Conservation (phyloP, 192 early-diverging fungal species). For the Coemansia sp. region DNA sequence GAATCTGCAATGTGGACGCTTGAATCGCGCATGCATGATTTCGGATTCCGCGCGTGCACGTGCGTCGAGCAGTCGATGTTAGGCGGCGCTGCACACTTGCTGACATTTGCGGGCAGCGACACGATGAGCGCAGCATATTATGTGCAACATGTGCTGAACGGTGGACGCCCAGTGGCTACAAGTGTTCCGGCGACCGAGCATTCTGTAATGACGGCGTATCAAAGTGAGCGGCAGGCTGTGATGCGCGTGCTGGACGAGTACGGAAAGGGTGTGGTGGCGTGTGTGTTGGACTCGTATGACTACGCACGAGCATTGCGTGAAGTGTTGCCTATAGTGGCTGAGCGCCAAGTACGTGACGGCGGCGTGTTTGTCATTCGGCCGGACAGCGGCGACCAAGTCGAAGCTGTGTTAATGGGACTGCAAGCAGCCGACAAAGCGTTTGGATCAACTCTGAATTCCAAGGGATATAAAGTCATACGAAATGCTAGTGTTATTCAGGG, state of each 20-base stretch:
- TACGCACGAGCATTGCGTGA: slow-evolving; percentile 72
- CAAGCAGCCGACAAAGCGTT: slow-evolving; percentile 72
- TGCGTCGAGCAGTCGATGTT: slow-evolving; percentile 83
- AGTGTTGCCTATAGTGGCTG: slow-evolving; percentile 68
- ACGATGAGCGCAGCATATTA: slow-evolving; percentile 78
- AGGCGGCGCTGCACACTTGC: slow-evolving; percentile 80
- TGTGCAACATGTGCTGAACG: slow-evolving; percentile 75
- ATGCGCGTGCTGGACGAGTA: slow-evolving; percentile 61
- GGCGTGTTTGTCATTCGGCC: slow-evolving; percentile 82
- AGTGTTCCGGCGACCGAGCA: slow-evolving; percentile 90
- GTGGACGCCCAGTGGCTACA: slow-evolving; percentile 67
- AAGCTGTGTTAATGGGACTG: slow-evolving; percentile 71
- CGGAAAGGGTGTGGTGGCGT: slow-evolving; percentile 75
- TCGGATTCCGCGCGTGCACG: slow-evolving; percentile 90
- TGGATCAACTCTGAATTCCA: slow-evolving; percentile 65
- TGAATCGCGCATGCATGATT: slow-evolving; percentile 76
- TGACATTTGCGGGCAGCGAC: slow-evolving; percentile 81
- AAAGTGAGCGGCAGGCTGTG: slow-evolving; percentile 73
- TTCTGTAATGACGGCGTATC: slow-evolving; percentile 81
- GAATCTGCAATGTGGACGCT: slow-evolving; percentile 56
- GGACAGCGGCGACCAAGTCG: slow-evolving; percentile 81
- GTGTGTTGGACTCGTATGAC: slow-evolving; percentile 92
- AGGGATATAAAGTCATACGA: slow-evolving; percentile 77
- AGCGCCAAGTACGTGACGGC: slow-evolving; percentile 64
- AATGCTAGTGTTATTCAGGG: slow-evolving; percentile 82